Base-by-base conservation (phyloP, 768 basidiomycete genomes). In the Ramaria rubella region DNA sequence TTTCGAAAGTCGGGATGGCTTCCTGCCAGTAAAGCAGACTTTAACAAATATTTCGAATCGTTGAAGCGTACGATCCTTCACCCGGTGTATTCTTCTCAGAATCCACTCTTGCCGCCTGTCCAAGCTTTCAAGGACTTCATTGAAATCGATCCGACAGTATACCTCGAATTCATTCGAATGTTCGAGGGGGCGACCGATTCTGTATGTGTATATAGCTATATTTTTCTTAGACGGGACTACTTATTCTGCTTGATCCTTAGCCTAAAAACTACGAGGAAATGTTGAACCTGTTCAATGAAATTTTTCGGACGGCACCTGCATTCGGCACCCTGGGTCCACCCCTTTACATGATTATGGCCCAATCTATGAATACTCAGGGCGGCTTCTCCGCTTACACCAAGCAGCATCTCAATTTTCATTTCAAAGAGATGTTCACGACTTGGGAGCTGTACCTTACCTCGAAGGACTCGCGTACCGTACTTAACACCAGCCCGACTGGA, bases 391-490 rank as follows among this genome's bases (percentile, higher is more conserved):
- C 59, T 12, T 75, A 81, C 68, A 67, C 68, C 27, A 71, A 75
- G 54, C 67, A 70, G 2, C 66, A 67, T 49, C 73, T 83, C 52
- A 84, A 85, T 55, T 61, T 43, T 0, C 63, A 69, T 49, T 65
- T 83, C 60, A 76, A 78, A 60, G 73, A 72, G 34, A 64, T 83
- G 52, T 73, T 84, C 59, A 67, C 77, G 44, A 69, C 68, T 23
- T 85, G 82, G 81, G 69, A 70, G 9, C 60, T 54, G 9, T 82
- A 69, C 69, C 76, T 85, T 46, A 62, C 63, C 6, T 75, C 77
- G 1, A 65, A 70, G 2, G 71, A 64, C 3, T 83, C 81, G 0
- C 63, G 69, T 42, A 49, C 65, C 15, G 78, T 79, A 19, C 70
- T 85, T 49, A 69, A 61, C 55, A 46, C 60, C 6, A 64, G 62